These are phyloP conservation scores for Jaapia argillacea DNA, from an alignment of 768 basidiomycete species.

Conservation along the genomic window DNA sequence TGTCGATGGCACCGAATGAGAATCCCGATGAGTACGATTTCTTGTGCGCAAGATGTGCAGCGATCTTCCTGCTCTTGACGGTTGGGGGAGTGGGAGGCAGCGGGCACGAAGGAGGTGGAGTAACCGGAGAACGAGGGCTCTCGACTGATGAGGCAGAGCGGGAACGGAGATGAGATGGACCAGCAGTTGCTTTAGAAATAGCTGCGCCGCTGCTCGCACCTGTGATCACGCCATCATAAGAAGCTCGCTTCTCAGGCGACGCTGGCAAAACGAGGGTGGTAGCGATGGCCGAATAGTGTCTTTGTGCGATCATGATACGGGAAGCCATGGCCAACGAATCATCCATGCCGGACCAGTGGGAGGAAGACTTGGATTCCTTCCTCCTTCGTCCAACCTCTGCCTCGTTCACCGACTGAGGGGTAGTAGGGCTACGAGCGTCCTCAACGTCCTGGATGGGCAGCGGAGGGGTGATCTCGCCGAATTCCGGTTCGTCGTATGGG, in stretches of 20 bases:
- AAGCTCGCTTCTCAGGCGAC: constrained; percentile 28
- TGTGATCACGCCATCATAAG: constrained; percentile 22
- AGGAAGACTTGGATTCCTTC: constrained; percentile 45
- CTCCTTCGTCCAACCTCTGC: constrained; percentile 46
- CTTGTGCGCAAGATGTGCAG: constrained; percentile 44
- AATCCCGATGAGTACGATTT: constrained; percentile 43
- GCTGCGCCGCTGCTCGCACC: constrained; percentile 23
- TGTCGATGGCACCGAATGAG: constrained; percentile 46
- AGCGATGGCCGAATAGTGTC: constrained; percentile 63
- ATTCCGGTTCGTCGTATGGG: constrained; percentile 35
- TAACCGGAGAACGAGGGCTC: constrained; percentile 27
- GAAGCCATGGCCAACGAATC: constrained; percentile 42
- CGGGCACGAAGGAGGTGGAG: constrained; percentile 56
- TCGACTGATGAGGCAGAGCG: constrained; percentile 47
- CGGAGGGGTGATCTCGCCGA: constrained; percentile 42
- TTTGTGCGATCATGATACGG: constrained; percentile 61
- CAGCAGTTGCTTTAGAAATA: constrained; percentile 7
- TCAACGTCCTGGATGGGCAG: constrained; percentile 48
- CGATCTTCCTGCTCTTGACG: constrained; percentile 36
- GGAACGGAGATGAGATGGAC: constrained; percentile 42
- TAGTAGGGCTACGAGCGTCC: constrained; percentile 31
- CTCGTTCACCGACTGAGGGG: constrained; percentile 46
- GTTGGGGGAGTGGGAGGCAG: constrained; percentile 70
- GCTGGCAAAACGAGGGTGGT: constrained; percentile 49
- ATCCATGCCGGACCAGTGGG: constrained; percentile 39